Base-by-base conservation (phyloP, 345 rosid genomes). In the Bretschneidera sinensis region DNA sequence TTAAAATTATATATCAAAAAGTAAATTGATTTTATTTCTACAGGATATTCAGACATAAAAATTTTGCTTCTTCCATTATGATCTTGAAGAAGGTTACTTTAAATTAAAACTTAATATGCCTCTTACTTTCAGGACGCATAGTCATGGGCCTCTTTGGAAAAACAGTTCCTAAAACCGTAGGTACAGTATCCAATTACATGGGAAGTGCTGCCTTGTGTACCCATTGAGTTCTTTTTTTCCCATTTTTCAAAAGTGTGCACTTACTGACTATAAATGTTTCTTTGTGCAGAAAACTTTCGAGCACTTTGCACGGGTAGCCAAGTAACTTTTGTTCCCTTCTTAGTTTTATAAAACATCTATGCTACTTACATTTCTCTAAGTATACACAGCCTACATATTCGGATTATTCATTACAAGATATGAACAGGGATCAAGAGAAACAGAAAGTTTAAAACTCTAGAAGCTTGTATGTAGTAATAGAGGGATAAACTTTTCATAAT, bases 221-320 rank as follows among this genome's bases (percentile, higher is more conserved):
- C 22, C 6, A 9, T 48, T 59, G 31, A 33, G 45, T 22, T 39
- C 64, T 47, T 39, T 19, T 55, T 31, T n/a, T n/a, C n/a, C n/a
- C n/a, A n/a, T 16, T 43, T 23, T 14, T n/a, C 21, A n/a, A n/a
- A 53, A 59, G 35, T 19, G 35, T 52, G 49, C 20, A 24, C 39
- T 68, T 64, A 45, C 58, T 24, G 51, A 63, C 66, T 55, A 22
- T 45, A 23, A 17, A 22, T 69, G 58, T 48, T n/a, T 57, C 51
- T 52, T 64, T 31, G 4, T 77, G 85, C 97, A 94, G 97, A 94
- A 78, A 94, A 94, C 69, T 94, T 94, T 67, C 91, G 97, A 65
- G 92, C 96, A 24, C 80, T 94, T 76, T 94, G 99, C 79, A 94
- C 95, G 20, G 99, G 99, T 94, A 81, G 72, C 68, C 83, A 78